Evolutionary conservation across 371 early-diverging fungal genomes (phyloP).

Genomic region (Mucor lusitanicus): DNA sequence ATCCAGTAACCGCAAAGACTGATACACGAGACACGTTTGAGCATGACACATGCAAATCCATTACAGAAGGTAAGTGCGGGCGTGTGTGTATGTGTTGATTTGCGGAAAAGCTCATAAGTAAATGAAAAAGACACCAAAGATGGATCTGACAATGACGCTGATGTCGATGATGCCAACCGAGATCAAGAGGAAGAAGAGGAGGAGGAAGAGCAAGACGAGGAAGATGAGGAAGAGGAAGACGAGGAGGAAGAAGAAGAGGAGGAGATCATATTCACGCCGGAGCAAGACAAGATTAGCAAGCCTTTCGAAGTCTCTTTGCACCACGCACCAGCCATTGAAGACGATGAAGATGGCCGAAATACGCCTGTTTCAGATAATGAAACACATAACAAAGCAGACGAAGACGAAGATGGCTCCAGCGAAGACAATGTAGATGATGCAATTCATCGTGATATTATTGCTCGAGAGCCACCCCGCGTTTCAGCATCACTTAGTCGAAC

Average conservation of each 20-base stretch:
- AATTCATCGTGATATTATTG: slow-evolving; percentile 33
- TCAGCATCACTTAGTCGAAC: slow-evolving; percentile 36
- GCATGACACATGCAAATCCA: neutral
- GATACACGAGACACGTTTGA: neutral
- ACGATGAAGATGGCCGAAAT: slow-evolving; percentile 27
- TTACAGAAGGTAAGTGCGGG: slow-evolving; percentile 8
- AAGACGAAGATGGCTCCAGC: slow-evolving; percentile 40
- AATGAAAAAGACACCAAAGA: neutral
- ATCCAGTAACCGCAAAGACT: neutral
- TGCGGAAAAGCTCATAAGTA: neutral
- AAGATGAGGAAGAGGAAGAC: slow-evolving; percentile 31
- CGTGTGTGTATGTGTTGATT: neutral
- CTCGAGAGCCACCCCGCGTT: slow-evolving; percentile 39
- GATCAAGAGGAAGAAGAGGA: slow-evolving; percentile 17
- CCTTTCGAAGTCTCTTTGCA: slow-evolving; percentile 39
- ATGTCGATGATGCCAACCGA: neutral
- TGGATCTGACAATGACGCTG: slow-evolving; percentile 9
- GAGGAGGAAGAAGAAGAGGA: slow-evolving; percentile 41
- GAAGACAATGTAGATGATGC: slow-evolving; percentile 47
- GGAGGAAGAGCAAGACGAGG: slow-evolving; percentile 32
- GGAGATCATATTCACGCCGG: slow-evolving; percentile 43
- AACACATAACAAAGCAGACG: slow-evolving; percentile 8
- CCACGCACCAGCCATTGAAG: slow-evolving; percentile 4
- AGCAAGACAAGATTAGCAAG: slow-evolving; percentile 32
- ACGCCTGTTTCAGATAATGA: slow-evolving; percentile 36